A percentile compares a stretch with the other conserved stretches of the same genome.
Conservation (phyloP, 805 yeast genomes). For the Sungouiozyma ichnusensis region DNA sequence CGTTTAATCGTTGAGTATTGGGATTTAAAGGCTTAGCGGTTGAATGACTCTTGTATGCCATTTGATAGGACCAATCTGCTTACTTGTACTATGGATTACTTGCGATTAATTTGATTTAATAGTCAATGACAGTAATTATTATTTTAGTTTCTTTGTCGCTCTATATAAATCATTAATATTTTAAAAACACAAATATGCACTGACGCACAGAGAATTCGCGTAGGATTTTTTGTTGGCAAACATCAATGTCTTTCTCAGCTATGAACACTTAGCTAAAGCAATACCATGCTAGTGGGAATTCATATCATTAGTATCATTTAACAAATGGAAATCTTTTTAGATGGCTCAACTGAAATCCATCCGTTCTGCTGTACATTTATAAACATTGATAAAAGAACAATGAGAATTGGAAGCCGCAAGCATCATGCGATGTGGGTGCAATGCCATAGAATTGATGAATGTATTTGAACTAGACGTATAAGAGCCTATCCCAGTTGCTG, state of each 20-base stretch:
- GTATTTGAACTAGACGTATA: slow-evolving; percentile 20
- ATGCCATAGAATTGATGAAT: slow-evolving; percentile 54
- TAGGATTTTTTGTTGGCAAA: not conserved
- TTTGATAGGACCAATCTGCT: not conserved
- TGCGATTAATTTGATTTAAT: no score
- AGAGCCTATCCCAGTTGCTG: slow-evolving; percentile 26
- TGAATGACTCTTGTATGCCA: not conserved
- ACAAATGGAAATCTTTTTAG: no score
- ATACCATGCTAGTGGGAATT: no score
- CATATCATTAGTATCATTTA: no score
- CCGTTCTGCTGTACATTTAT: slow-evolving; percentile 32
- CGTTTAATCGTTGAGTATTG: not conserved
- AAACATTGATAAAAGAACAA: slow-evolving; percentile 59
- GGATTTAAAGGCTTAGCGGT: not conserved
- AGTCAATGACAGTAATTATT: not conserved
- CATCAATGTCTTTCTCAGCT: no score
- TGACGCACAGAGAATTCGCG: not conserved
- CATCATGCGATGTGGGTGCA: slow-evolving; percentile 95
- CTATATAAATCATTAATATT: not conserved
- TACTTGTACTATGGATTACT: not conserved
- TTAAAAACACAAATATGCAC: not conserved
- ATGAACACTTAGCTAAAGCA: no score
- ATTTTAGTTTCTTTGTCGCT: no score
- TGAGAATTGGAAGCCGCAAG: slow-evolving; percentile 77
- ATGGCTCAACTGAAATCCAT: no score